phyloP scores from a whole-genome alignment of 352 stramenopile species.

The Pythium monospermum region DNA sequence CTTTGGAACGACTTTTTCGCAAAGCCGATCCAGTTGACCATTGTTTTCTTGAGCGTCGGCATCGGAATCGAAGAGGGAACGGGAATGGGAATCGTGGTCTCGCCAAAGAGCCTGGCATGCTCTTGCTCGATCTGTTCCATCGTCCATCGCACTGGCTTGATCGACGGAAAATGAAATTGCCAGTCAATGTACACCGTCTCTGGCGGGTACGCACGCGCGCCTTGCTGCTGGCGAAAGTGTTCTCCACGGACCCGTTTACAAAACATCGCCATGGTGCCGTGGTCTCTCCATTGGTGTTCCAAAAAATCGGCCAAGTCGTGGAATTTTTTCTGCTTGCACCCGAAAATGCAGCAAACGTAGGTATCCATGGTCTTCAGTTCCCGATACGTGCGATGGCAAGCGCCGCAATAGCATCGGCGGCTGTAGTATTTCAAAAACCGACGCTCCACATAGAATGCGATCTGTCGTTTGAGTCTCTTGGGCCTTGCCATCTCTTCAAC shows the following conservation, averaged over 20 bases:
- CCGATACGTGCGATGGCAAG: background rate
- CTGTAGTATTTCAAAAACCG: background rate
- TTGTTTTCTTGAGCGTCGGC: slow-evolving; percentile 6
- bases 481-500: slow-evolving; percentile 6
- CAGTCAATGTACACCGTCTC: slow-evolving; percentile 49
- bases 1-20: slow-evolving; percentile 29
- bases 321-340: slow-evolving; percentile 21
- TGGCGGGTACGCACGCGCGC: slow-evolving; percentile 27
- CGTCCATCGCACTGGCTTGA: slow-evolving; percentile 38
- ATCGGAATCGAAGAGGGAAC: too few relatives aligned
- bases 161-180: slow-evolving; percentile 32
- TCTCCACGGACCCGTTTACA: slow-evolving; percentile 35
- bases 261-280: slow-evolving; percentile 36
- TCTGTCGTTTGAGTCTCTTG: slow-evolving; percentile 2
- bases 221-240: slow-evolving; percentile 33
- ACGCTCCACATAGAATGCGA: slow-evolving; percentile 13
- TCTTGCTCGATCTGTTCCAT: slow-evolving; percentile 42
- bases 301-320: slow-evolving; percentile 34
- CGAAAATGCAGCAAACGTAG: slow-evolving; percentile 15
- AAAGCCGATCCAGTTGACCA: background rate
- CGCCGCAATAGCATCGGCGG: background rate
- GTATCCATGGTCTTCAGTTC: background rate
- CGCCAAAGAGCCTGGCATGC: slow-evolving; percentile 20
- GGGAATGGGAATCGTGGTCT: slow-evolving; percentile 5
- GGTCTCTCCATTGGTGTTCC: slow-evolving; percentile 52